Base-by-base conservation (phyloP, 169 alveolate species). In the Plasmodium billcollinsi region DNA sequence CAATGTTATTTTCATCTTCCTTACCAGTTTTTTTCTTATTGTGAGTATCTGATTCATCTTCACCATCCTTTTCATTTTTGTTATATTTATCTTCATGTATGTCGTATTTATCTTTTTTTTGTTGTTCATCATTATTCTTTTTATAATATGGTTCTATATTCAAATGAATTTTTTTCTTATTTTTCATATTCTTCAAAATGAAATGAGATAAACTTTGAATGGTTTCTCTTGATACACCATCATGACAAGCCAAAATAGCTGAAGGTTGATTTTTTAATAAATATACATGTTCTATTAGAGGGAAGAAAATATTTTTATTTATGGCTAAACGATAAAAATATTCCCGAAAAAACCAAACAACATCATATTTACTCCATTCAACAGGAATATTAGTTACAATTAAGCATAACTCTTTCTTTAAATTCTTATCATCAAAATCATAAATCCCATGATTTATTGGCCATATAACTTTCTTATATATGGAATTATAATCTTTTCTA, bases 171-270 rank as follows among this genome's bases (percentile, higher is more conserved):
- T 76, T 76, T 45, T 76, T 76, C 52, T 76, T 65, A 66, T 76
- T 61, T 54, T 76, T 76, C 15, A 50, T 75, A 76, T 47, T 76
- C 15, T 58, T 76, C 21, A 76, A 12, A 3, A 56, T 59, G 47
- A 74, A 76, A 56, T 26, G 65, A 43, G 89, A 65, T 14, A 76
- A 52, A 58, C 56, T 76, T 47, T 76, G 52, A 76, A 76, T 76
- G 65, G 47, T 66, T 69, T 65, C 72, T 59, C 67, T 76, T 18
- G 89, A 76, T 18, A 33, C n/a, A 6, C 78, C 74, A 26, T 76
- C 89, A 58, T 76, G 89, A 15, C 89, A 76, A n/a, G 78, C 89
- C 76, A 76, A 76, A 76, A 76, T 63, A 49, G 89, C 89, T 14
- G 76, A 76, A 7, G 76, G 56, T 43, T 76, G 78, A 58, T 76